A percentile compares a stretch with the other conserved stretches of the same genome.
Conservation (phyloP, 2,329 filamentous ascomycete species). For the Knoxdaviesia capensis region DNA sequence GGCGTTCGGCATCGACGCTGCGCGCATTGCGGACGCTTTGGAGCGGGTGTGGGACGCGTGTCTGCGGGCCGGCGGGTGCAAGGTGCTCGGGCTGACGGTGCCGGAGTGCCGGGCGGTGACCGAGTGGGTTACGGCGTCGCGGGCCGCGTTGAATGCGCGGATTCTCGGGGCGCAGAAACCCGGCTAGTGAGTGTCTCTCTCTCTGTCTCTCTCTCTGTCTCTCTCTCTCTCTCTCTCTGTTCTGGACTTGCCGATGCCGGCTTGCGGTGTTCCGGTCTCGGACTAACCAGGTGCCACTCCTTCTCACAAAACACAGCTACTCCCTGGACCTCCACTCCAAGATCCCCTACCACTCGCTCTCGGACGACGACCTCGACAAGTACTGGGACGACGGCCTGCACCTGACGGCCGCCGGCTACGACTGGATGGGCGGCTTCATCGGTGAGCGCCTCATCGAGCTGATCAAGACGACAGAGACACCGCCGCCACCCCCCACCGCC, state of each 20-base stretch:
- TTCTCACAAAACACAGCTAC: constrained; percentile 19
- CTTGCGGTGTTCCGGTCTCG: background rate
- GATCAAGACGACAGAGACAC: constrained; percentile 9
- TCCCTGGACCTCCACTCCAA: constrained; percentile 33
- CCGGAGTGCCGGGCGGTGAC: constrained; percentile 24
- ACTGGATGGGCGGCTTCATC: constrained; percentile 38
- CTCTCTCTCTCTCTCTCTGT: background rate
- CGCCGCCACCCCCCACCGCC: background rate
- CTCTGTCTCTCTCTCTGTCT: background rate
- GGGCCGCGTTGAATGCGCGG: constrained; percentile 27
- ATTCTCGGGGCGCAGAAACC: constrained; percentile 28
- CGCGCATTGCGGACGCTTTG: constrained; percentile 27
- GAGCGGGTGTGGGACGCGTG: constrained; percentile 28
- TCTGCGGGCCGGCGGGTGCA: constrained; percentile 22
- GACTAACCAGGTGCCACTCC: background rate
- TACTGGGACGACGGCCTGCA: constrained; percentile 45
- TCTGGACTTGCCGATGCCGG: background rate
- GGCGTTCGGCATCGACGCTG: constrained; percentile 14
- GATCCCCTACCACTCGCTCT: constrained; percentile 32
- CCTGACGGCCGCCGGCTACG: constrained; percentile 36
- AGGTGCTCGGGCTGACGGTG: constrained; percentile 43
- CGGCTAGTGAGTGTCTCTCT: constrained; percentile 22
- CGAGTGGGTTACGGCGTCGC: constrained; percentile 12
- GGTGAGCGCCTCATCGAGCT: constrained; percentile 30
- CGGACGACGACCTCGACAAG: constrained; percentile 19